Base-by-base conservation (phyloP, 495 filamentous ascomycete genomes). In the Evansstolkia leycettana region DNA sequence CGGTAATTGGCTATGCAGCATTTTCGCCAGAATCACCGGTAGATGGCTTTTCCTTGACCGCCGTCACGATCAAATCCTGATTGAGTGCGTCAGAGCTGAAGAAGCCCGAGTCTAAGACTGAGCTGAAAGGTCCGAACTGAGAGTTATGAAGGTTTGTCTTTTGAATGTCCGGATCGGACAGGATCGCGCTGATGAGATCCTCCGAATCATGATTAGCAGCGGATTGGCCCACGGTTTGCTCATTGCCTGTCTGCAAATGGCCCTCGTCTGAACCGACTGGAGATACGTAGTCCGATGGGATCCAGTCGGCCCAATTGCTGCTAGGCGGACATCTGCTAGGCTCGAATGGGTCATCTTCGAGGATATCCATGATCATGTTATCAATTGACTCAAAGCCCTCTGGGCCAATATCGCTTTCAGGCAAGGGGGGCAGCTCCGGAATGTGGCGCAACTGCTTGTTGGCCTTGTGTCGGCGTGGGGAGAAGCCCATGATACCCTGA, bases 321-420 rank as follows among this genome's bases (percentile, higher is more conserved):
- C 46, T 45, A 3, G 43, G 37, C 3, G 38, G 31, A 19, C 27
- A 38, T 24, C 50, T 50, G 18, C 43, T 33, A 11, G 42, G 34
- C 9, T 52, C 51, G 15, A 62, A 39, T 6, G 12, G 41, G 23
- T 51, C 28, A 11, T 51, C 51, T 2, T 58, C 56, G 24, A 65
- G 62, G 14, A 65, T 64, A 34, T 65, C 59, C 19, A 59, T 54
- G 6, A 65, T 53, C 54, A 60, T 60, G 18, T 49, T 50, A 36
- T 64, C 56, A 27, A 63, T 45, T 9, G 50, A 45, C 20, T 54
- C 42, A 17, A 60, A 60, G 16, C 42, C 36, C 5, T 43, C 45
- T 10, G 55, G 27, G 17, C 53, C 39, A 28, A 61, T 47, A 14
- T 32, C 36, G 8, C 46, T 37, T 12, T 53, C 41, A 3, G 45